Percentiles rank a stretch among this genome's conserved stretches.
phyloP scores from a whole-genome alignment of 805 yeast genomes.

The Candida nemodendra region DNA sequence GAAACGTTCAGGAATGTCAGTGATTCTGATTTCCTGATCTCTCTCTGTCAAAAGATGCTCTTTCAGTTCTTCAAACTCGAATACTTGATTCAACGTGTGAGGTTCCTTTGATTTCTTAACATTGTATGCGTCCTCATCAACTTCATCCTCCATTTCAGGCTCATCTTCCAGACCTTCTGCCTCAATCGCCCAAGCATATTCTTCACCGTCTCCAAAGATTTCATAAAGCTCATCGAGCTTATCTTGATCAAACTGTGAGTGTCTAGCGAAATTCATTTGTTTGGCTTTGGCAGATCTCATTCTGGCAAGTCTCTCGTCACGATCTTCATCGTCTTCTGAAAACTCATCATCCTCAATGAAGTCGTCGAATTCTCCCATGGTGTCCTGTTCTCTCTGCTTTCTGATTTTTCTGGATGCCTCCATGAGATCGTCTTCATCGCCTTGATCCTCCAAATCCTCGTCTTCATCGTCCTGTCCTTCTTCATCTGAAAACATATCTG shows the following conservation, averaged over 20 bases:
- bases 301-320: constrained; percentile 41
- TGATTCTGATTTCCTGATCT: constrained; percentile 82
- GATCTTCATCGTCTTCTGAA: constrained; percentile 81
- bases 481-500: constrained; percentile 71
- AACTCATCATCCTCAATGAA: constrained; percentile 97
- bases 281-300: constrained; percentile 34
- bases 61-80: constrained; percentile 90
- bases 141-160: constrained; percentile 33
- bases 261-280: constrained; percentile 30
- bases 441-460: constrained; percentile 35
- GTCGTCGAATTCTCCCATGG: constrained; percentile 86
- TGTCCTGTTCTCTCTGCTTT: constrained; percentile 27
- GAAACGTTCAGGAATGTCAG: constrained; percentile 89
- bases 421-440: constrained; percentile 31
- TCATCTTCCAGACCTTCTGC: constrained; percentile 69
- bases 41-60: constrained; percentile 89
- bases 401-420: constrained; percentile 28
- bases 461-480: constrained; percentile 34
- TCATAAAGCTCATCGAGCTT: constrained; percentile 90
- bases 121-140: constrained; percentile 36
- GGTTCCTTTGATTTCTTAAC: constrained; percentile 37
- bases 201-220: constrained; percentile 95
- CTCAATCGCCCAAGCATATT: constrained; percentile 97
- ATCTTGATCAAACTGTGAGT: constrained; percentile 73
- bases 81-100: constrained; percentile 78